Conservation (phyloP, 2,329 filamentous ascomycete species). For the Biscogniauxia sp. region DNA sequence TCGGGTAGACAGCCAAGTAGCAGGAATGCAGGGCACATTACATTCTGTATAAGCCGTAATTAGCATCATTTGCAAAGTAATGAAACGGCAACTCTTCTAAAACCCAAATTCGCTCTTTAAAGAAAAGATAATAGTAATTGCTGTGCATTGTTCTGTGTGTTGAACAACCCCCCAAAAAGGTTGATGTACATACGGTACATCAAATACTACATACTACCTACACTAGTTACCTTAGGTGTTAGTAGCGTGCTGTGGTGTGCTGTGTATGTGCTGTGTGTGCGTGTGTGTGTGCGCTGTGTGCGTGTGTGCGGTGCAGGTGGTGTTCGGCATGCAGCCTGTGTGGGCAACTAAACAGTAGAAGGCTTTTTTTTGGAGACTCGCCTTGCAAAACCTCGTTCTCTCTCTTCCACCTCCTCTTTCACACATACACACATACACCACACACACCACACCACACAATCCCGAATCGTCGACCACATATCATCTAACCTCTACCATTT, state of each 20-base stretch:
- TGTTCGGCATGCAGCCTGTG: slow-evolving; percentile 20
- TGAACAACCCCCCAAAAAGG: neutral
- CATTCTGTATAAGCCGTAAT: neutral
- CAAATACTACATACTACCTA: too few relatives aligned
- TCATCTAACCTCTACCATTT: slow-evolving; percentile 26
- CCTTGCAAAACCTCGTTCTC: slow-evolving; percentile 33
- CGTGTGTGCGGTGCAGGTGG: neutral
- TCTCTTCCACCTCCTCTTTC: slow-evolving; percentile 34
- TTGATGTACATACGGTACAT: neutral
- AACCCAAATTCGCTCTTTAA: neutral
- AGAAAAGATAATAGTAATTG: neutral
- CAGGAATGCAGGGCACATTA: neutral
- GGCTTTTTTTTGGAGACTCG: slow-evolving; percentile 29
- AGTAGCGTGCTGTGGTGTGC: neutral
- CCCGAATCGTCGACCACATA: slow-evolving; percentile 19
- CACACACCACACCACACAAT: slow-evolving; percentile 14
- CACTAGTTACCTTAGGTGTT: neutral
- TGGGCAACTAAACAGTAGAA: slow-evolving; percentile 27
- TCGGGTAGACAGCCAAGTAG: neutral
- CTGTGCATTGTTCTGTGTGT: neutral
- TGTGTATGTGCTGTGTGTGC: neutral
- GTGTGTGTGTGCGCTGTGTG: slow-evolving; percentile 1
- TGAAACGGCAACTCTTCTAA: neutral
- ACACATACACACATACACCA: slow-evolving; percentile 19
- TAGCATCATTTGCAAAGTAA: neutral